Percentiles rank a stretch among this genome's conserved stretches.
Evolutionary conservation across 768 basidiomycete genomes (phyloP).

Genomic region (Psilocybe azurescens): DNA sequence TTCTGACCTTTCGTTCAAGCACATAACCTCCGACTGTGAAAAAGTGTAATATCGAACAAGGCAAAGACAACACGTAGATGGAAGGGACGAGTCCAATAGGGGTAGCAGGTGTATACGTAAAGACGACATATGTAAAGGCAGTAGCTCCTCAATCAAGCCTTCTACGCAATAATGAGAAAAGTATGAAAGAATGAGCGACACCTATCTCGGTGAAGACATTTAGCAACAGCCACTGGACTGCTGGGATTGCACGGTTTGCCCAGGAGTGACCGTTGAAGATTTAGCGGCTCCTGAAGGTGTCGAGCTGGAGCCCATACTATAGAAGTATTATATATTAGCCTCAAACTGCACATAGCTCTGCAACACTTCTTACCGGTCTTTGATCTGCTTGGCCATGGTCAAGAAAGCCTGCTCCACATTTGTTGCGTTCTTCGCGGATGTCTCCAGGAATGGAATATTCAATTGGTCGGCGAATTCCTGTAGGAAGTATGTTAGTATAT

Average conservation of each 20-base stretch:
- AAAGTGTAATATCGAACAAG: constrained; percentile 23
- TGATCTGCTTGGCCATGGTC: constrained; percentile 97
- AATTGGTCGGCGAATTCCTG: constrained; percentile 97
- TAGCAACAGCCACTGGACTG: constrained; percentile 81
- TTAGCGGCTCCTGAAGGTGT: constrained; percentile 78
- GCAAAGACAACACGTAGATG: constrained; percentile 30
- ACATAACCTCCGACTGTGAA: constrained; percentile 15
- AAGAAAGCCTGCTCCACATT: constrained; percentile 99
- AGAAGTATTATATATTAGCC: constrained; percentile 5
- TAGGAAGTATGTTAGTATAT: constrained; percentile 7
- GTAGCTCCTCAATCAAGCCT: constrained; percentile 15
- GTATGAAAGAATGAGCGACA: constrained; percentile 11
- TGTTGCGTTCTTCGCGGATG: constrained; percentile 98
- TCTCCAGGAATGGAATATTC: constrained; percentile 94
- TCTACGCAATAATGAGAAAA: constrained; percentile 15
- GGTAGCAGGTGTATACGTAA: constrained; percentile 42
- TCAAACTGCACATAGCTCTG: not conserved
- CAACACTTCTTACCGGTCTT: constrained; percentile 69
- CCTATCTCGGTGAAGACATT: constrained; percentile 27
- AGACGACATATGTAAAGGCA: constrained; percentile 38
- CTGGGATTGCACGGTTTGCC: constrained; percentile 83
- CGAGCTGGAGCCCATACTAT: constrained; percentile 85
- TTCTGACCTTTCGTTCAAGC: constrained; percentile 11
- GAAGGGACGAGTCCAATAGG: constrained; percentile 33
- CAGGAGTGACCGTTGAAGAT: constrained; percentile 83